These are phyloP conservation scores for Hypoxylon fuscum DNA, from an alignment of 495 filamentous ascomycete species.

Conservation along the genomic window DNA sequence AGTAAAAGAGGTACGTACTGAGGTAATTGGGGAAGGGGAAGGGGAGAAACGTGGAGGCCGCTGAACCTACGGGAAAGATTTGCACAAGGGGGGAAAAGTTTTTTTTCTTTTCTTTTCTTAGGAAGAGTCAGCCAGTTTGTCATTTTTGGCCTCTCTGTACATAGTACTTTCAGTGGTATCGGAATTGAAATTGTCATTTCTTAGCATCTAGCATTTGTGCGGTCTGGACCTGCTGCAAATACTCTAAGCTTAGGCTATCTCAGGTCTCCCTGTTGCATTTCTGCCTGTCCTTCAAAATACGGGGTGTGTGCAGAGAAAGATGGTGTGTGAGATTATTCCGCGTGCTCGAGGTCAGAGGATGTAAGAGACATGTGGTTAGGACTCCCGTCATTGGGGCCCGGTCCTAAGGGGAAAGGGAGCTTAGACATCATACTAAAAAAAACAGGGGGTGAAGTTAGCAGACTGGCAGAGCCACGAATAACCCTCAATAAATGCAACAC, in stretches of 20 bases:
- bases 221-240: slow-evolving; percentile 34
- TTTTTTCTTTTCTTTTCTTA: not conserved
- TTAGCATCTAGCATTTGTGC: slow-evolving; percentile 5
- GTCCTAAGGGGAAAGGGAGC: slow-evolving; percentile 6
- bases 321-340: slow-evolving; percentile 40
- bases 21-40: slow-evolving; percentile 38
- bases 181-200: slow-evolving; percentile 15
- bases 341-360: slow-evolving; percentile 39
- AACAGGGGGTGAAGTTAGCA: slow-evolving; percentile 23
- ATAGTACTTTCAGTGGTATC: not conserved
- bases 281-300: slow-evolving; percentile 21
- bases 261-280: slow-evolving; percentile 5
- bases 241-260: slow-evolving; percentile 38
- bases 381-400: slow-evolving; percentile 22
- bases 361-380: slow-evolving; percentile 35
- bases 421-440: not conserved
- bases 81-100: slow-evolving; percentile 23
- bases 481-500: slow-evolving; percentile 31
- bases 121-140: slow-evolving; percentile 14
- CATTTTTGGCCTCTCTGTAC: slow-evolving; percentile 7
- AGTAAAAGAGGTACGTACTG: not conserved
- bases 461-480: slow-evolving; percentile 31
- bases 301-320: slow-evolving; percentile 20
- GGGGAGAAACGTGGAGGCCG: slow-evolving; percentile 42
- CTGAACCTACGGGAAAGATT: slow-evolving; percentile 38